Conservation (phyloP, 306 rosid species). For the Corylus heterophylla region DNA sequence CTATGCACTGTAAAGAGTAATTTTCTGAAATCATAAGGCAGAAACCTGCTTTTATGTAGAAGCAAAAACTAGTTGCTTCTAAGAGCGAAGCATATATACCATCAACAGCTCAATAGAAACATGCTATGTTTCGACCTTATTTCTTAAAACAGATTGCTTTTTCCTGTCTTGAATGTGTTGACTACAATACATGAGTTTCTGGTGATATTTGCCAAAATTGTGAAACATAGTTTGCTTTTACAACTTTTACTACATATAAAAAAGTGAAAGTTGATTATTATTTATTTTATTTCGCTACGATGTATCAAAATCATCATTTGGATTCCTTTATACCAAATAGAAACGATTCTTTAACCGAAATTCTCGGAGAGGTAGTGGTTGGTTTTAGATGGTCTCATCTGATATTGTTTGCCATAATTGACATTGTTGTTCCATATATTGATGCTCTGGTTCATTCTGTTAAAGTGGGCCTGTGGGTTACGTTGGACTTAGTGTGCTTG, state of each 20-base stretch:
- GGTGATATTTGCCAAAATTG: not conserved
- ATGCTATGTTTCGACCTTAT: not conserved
- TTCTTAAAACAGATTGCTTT: not conserved
- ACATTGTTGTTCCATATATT: not conserved
- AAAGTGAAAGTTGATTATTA: not conserved
- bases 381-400: not conserved
- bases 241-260: not conserved
- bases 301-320: not conserved
- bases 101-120: not conserved
- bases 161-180: not conserved
- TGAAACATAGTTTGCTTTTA: not conserved
- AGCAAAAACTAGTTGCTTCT: not conserved
- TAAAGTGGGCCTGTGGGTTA: not conserved
- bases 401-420: not conserved
- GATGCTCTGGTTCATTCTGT: not conserved
- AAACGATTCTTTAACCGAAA: not conserved
- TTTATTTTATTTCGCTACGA: not conserved
- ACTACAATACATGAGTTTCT: not conserved
- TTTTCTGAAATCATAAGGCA: not conserved
- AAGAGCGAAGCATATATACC: not conserved
- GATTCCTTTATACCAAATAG: not conserved
- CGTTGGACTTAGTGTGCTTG: not conserved
- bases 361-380: not conserved
- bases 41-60: not conserved
- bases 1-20: not conserved